phyloP scores from a whole-genome alignment of 768 basidiomycete genomes.

The Leccinellum albellum region DNA sequence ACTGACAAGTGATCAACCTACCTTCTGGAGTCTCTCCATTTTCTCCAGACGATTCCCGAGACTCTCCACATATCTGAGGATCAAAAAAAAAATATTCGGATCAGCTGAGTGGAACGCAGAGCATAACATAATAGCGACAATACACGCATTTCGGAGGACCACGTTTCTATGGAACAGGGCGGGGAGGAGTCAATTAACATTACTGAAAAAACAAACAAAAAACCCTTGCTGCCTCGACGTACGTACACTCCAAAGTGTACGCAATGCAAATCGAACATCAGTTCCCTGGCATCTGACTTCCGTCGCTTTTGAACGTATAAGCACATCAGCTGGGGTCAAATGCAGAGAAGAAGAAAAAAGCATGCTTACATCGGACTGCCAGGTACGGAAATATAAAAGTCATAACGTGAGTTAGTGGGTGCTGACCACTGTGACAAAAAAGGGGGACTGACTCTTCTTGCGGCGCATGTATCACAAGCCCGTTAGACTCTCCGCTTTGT shows the following conservation, averaged over 20 bases:
- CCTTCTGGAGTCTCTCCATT: conserved; percentile 58
- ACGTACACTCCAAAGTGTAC: conserved; percentile 49
- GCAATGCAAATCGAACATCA: conserved; percentile 55
- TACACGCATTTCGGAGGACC: conserved; percentile 35
- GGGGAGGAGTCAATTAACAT: not conserved
- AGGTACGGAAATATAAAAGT: not conserved
- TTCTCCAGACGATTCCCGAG: conserved; percentile 61
- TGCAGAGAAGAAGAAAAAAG: no score
- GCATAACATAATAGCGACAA: no score
- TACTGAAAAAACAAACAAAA: not conserved
- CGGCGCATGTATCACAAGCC: conserved; percentile 81
- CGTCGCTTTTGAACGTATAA: conserved; percentile 44
- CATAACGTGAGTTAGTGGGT: not conserved
- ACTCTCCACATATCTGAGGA: conserved; percentile 56
- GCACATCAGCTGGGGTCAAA: no score
- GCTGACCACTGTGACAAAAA: not conserved
- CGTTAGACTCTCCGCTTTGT: conserved; percentile 70
- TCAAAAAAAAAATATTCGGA: not conserved
- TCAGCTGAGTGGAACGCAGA: not conserved
- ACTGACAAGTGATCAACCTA: conserved; percentile 17
- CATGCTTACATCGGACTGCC: no score
- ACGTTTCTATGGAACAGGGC: conserved; percentile 33
- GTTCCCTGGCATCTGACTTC: conserved; percentile 53
- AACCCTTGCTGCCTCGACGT: conserved; percentile 52
- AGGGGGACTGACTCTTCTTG: conserved; percentile 64